Percentiles rank a stretch among this genome's conserved stretches.
phyloP scores from a whole-genome alignment of 2,329 filamentous ascomycete species.

The Fusarium haematococcum region DNA sequence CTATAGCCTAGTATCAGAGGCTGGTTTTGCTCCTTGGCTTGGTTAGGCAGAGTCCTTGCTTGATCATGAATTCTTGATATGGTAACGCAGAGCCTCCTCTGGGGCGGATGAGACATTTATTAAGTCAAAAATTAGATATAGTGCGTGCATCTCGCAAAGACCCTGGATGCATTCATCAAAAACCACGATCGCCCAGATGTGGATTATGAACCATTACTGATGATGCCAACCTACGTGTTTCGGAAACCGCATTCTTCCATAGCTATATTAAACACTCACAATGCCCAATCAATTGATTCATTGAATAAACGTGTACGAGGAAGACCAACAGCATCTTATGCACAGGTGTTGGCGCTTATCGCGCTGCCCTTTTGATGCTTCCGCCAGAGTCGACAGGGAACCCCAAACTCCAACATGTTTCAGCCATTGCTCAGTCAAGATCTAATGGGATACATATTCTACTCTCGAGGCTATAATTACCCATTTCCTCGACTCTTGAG shows the following conservation, averaged over 20 bases:
- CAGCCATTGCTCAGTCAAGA: neutral
- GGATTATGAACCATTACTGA: neutral
- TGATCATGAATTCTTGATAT: neutral
- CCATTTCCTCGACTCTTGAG: neutral
- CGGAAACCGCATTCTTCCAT: neutral
- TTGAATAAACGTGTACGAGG: neutral
- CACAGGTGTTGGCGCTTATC: neutral
- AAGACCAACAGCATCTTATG: neutral
- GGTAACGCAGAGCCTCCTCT: neutral
- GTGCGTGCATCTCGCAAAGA: neutral
- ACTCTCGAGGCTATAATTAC: neutral
- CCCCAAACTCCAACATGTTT: neutral
- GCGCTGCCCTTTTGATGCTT: neutral
- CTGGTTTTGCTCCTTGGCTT: neutral
- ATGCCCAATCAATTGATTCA: neutral
- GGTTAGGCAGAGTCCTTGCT: too few species aligned
- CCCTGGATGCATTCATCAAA: neutral
- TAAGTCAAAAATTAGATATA: neutral
- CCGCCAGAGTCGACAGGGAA: neutral
- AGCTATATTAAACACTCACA: neutral
- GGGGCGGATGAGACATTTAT: neutral
- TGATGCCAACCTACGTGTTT: neutral
- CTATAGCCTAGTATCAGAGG: neutral
- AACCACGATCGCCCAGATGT: neutral
- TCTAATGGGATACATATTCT: neutral